A percentile compares a stretch with the other conserved stretches of the same genome.
Conservation (phyloP, 768 basidiomycete genomes). For the Pisolithus microcarpus region DNA sequence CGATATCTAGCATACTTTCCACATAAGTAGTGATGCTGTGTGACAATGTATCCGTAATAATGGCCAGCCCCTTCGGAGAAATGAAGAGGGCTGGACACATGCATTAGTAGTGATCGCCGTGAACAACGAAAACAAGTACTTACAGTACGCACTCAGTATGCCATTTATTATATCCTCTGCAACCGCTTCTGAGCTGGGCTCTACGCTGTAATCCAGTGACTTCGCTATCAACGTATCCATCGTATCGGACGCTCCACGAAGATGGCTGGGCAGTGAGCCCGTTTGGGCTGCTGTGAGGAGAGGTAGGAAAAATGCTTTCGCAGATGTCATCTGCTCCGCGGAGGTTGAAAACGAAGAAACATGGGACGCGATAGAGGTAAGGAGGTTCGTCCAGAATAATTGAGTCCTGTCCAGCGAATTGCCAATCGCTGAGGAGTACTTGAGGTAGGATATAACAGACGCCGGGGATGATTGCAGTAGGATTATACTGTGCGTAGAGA, state of each 20-base stretch:
- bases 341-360: conserved; percentile 6
- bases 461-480: conserved; percentile 36
- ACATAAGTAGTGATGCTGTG: conserved; percentile 8
- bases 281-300: conserved; percentile 38
- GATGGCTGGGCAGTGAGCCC: conserved; percentile 35
- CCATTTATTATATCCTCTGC: not conserved
- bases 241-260: conserved; percentile 37
- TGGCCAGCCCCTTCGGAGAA: conserved; percentile 12
- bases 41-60: conserved; percentile 13
- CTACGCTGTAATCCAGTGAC: conserved; percentile 6
- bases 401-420: conserved; percentile 10
- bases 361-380: conserved; percentile 34
- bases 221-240: conserved; percentile 38
- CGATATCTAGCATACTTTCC: conserved; percentile 9
- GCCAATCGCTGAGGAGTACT: conserved; percentile 8
- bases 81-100: conserved; percentile 13
- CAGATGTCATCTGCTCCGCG: not conserved
- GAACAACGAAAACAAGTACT: not conserved
- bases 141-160: conserved; percentile 17
- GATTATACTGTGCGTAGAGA: conserved; percentile 30
- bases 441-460: conserved; percentile 48
- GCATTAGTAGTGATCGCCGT: not conserved
- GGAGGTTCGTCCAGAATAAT: conserved; percentile 25
- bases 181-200: not conserved
- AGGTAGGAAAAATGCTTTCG: conserved; percentile 24